Evolutionary conservation across 2,329 filamentous ascomycete genomes (phyloP), one percentile per base, ranked within the genome.

Genomic region (Purpureocillium lavendulum): DNA sequence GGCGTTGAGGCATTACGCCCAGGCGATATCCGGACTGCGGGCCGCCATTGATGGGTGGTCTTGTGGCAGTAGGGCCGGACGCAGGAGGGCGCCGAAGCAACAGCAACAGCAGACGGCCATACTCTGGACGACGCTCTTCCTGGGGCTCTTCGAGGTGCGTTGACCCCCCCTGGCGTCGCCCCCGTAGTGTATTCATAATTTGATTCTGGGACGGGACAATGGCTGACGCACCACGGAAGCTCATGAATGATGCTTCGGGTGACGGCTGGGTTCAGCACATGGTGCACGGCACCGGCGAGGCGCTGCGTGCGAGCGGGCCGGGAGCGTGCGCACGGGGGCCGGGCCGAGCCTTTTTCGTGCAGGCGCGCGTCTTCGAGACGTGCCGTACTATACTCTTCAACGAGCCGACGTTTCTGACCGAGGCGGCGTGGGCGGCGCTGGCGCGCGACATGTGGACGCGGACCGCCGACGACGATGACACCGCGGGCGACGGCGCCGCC

Each of bases 251-350:
- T 18, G 41, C 49, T 0, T 54, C 57, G 0, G 59, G 56, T 0
- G 42, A 53, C 14, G 57, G 54, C 0, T 62, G 59, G 59, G 28
- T 59, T 4, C 56, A 59, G 6, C 59, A 62, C 10, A 48, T 62
- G 17, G 53, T 61, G 0, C 54, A 60, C 17, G 59, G 59, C 7
- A 62, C 59, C 0, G 51, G 55, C 0, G 57, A 44, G 1, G 58
- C 59, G 0, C 43, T 62, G 1, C 40, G 58, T 3, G 56, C 57
- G 0, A 49, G 41, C 3, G 59, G 59, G 0, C 55, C 59, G 12
- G 17, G 37, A 13, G 33, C 44, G 2, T 60, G 52, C 24, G 21
- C 29, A 2, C 44, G 50, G 4, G 51, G 49, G 2, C 38, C 40
- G 7, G 56, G 52, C 2, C 45, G 38, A 3, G 40, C 46, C 0